Evolutionary conservation across 495 filamentous ascomycete genomes (phyloP), one percentile per base, ranked within the genome.

Genomic region (Aspergillus sclerotiicarbonarius): DNA sequence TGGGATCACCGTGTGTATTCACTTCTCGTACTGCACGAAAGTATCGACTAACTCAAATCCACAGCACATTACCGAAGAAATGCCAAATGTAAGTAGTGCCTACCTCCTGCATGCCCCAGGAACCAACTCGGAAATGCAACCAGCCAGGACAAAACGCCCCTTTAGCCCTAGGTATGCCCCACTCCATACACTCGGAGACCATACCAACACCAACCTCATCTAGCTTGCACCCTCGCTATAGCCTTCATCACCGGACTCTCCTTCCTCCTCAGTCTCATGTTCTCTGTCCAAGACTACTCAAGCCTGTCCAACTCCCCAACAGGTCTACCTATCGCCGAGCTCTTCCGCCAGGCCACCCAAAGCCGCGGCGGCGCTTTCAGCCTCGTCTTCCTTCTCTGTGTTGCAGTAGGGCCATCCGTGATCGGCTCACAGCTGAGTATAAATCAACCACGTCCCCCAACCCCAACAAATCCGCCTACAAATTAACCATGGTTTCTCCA

Each of bases 61-160:
- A 31, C 78, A 86, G 35, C 90, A 93, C 65, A 82, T 93, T 54
- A 85, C 89, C 2, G 90, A 93, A 66, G 90, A 93, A 70, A 74
- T 92, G 37, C 87, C 89, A 0, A 79, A 85, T 56, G 70, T 71
- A 53, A 53, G 87, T 87, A 47, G n/a, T n/a, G n/a, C n/a, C 19
- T 25, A 12, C 9, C 44, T 2, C 6, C 10, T 25, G 6, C 1
- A 35, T 3, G 9, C 10, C 9, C 6, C 6, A 47, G 6, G 6
- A 6, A 16, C 16, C 21, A 12, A 47, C 44, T 47, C 12, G 8
- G 7, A 56, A 8, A 16, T n/a, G 7, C 9, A 15, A 6, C 19
- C 16, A 73, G 68, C 68, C 70, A 21, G 68, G 67, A 30, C 50
- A 60, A 49, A 71, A 73, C 31, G 70, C 70, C 0, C 70, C 70